phyloP scores from a whole-genome alignment of 345 rosid genomes.

The Gynandropsis gynandra region DNA sequence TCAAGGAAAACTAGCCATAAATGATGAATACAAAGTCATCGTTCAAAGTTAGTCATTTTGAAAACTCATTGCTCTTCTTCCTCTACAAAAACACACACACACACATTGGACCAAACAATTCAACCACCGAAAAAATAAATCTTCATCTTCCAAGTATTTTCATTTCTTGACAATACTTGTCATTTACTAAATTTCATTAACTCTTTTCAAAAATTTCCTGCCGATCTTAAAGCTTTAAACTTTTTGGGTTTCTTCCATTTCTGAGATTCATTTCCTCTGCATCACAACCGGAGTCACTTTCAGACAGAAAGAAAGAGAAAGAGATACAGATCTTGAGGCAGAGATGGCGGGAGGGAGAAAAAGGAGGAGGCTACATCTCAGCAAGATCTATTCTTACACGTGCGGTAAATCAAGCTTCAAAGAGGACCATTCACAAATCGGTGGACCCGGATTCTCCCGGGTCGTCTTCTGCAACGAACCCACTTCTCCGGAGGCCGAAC shows the following conservation, averaged over 20 bases:
- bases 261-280: too few relatives aligned
- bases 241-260: too few relatives aligned
- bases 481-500: slow-evolving; percentile 45
- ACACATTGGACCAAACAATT: slow-evolving; percentile 3
- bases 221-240: neutral
- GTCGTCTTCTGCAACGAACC: slow-evolving; percentile 77
- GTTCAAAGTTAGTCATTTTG: slow-evolving; percentile 25
- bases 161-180: neutral
- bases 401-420: slow-evolving; percentile 57
- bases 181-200: too few relatives aligned
- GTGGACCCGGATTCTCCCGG: slow-evolving; percentile 94
- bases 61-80: slow-evolving; percentile 21
- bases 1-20: slow-evolving; percentile 1
- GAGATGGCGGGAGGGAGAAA: slow-evolving; percentile 44
- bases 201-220: too few relatives aligned
- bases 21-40: slow-evolving; percentile 21
- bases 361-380: slow-evolving; percentile 53
- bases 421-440: slow-evolving; percentile 70
- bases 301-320: slow-evolving; percentile 10
- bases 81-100: too few relatives aligned
- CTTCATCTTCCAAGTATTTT: slow-evolving; percentile 1
- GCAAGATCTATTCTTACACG: slow-evolving; percentile 58
- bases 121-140: neutral
- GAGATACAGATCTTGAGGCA: neutral
- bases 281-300: neutral